Base-by-base conservation (phyloP, 2,329 filamentous ascomycete species). In the Cladosporium cucumerinum region DNA sequence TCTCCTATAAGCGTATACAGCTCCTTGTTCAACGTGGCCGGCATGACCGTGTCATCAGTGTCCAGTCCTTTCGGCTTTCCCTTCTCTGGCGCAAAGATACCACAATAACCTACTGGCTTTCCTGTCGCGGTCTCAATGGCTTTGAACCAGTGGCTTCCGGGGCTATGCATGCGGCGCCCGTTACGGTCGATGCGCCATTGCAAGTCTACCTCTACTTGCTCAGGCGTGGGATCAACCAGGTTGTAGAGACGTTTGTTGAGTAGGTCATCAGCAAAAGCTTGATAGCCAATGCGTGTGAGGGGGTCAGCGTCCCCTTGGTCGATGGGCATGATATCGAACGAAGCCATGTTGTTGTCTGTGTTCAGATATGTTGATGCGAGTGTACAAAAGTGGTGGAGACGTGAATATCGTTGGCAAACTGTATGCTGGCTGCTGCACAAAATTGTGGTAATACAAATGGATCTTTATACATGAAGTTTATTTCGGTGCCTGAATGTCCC, bases 171-270 rank as follows among this genome's bases (percentile, higher is more conserved):
- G 14, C 63, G 63, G 25, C 28, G 39, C 18, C 7, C 23, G 26
- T 52, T 61, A 16, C 63, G 63, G 23, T 7, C 28, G 43, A 54
- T 60, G 25, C 63, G 57, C 63, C 63, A 65, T 21, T 32, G 26
- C 14, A 55, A n/a, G 57, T 60, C 49, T 18, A 46, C 57, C 3
- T 36, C 34, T 12, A 36, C 5, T 25, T 65, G 57, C 30, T 36
- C 43, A 12, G 62, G 28, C 21, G 51, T 57, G 51, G 57, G 34
- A 18, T 39, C 34, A 3, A 34, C 48, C 11, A 21, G 23, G n/a
- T 61, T 61, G 16, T 59, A 32, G 25, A 65, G n/a, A 39, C 46
- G 48, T 12, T 43, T 21, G 23, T 65, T 54, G 55, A 65, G 51
- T 7, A 46, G 21, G 36, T 65, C 63, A 16, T 60, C 43, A 6